Base-by-base conservation (phyloP, 1,284 basidiomycete genomes). In the Cryptococcus jaspeensis region DNA sequence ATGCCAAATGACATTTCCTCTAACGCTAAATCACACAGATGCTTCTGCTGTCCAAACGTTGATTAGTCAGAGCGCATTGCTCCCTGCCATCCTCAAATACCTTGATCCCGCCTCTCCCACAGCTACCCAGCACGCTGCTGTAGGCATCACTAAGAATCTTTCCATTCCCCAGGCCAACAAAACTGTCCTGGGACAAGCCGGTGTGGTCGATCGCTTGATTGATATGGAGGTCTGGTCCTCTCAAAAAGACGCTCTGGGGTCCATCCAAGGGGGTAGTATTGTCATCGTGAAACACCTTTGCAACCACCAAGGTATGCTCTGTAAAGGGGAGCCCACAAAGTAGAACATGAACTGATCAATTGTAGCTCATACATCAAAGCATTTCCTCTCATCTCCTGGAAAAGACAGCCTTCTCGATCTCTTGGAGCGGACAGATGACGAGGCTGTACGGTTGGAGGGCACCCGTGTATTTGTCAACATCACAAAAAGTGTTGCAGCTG, bases 241-340 rank as follows among this genome's bases (percentile, higher is more conserved):
- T 50, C 82, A 84, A 58, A 78, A 83, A 7, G 90, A 94, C 71
- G 84, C 92, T 79, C 84, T 88, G 12, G 88, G 90, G 54, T 83
- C 89, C 12, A 85, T 98, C 0, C 95, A 98, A 76, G 82, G 92
- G 25, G 87, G 86, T 47, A 90, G 90, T 0, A 88, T 97, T 43
- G 91, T 90, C 0, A 82, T 93, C 16, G 83, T 89, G 32, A 97
- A 97, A 77, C 89, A 96, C 70, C 81, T 98, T 55, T 92, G 89
- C 71, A 85, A 84, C 58, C 83, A 83, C 38, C 86, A 84, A 67
- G 80, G 92, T 92, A 68, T 67, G 84, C 76, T 3, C 20, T 45
- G 1, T 15, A 6, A 37, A 44, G 16, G 40, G 16, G 22, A 7
- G 16, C 5, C 9, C 8, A 0, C 35, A 16, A 22, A 9, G 38